Evolutionary conservation across 345 rosid genomes (phyloP), one percentile per base, ranked within the genome.

Genomic region (Carallia pectinifolia): DNA sequence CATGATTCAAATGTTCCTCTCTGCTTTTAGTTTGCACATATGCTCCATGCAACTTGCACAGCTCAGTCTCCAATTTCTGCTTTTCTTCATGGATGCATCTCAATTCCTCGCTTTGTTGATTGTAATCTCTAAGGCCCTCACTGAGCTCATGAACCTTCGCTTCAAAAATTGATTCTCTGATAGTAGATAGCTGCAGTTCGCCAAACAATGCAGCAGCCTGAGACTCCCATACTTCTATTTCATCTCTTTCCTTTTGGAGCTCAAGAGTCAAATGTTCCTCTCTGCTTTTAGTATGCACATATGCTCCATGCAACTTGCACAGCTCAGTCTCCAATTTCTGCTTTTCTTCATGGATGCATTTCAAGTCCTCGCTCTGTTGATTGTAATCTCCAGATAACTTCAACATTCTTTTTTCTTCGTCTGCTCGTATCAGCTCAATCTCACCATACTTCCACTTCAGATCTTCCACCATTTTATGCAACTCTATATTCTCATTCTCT

Each of bases 401-500:
- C 73, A 72, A 60, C 67, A 86, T 72, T 74, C 82, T 83, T 76
- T 70, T 85, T 74, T 74, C 82, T 65, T 76, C 86, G 59, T 84
- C 82, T 73, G 87, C 86, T 72, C 65, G 78, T 59, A 74, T 73
- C 52, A 65, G 39, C 76, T 84, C 85, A 73, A 78, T 64, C 73
- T 86, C 91, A 70, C 81, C 83, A 82, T 82, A 85, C 84, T 83
- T 83, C 70, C 82, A 73, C 74, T 85, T 79, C 78, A 93, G 71
- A 68, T 81, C 86, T 70, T 86, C 85, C 80, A 92, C 66, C 69
- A 62, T 67, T 62, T 74, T 72, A 8, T 70, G 76, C 71, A 88
- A 66, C 58, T 79, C 82, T 68, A 71, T 72, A 72, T 74, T 86
- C 80, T 85, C 89, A 38, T 70, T 66, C 66, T 73, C 69, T 37